Evolutionary conservation across 2,329 filamentous ascomycete genomes (phyloP), one percentile per base, ranked within the genome.

Genomic region (Aplosporella prunicola): DNA sequence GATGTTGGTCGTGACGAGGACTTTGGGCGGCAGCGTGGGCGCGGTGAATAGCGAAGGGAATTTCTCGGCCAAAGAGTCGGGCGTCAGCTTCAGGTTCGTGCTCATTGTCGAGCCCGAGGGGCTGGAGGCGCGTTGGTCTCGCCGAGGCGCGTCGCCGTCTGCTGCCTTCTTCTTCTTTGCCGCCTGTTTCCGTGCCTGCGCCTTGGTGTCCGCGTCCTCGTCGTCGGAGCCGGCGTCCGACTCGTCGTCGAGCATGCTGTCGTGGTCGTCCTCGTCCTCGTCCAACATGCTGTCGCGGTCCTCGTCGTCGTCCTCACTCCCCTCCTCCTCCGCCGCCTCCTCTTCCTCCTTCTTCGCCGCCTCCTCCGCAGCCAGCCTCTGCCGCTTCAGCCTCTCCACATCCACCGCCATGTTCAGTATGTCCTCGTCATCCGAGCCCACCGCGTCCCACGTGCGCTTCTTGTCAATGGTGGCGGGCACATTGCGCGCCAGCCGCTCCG

Each of bases 1-100:
- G 51, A 95, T 71, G 9, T 79, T 83, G 6, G 91, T 96, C 1
- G 91, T 98, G 53, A 98, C 74, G 25, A 98, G 78, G 45, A 96
- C 78, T 62, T 95, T 93, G 35, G 91, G 88, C 20, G 62, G 42
- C 63, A 62, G 39, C 67, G 72, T 32, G 68, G 74, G 22, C 69
- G 52, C 44, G 20, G 74, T 48, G 62, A 77, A 80, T 16, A 79
- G 65, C 5, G 64, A 60, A 3, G 72, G 76, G 51, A 78, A 80
- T 56, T 74, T 76, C 28, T 71, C 64, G 26, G 72, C 67, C 15
- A 80, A 65, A 14, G 71, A 70, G 49, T 78, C 75, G 3, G 76
- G 75, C 0, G 72, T 73, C 9, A 78, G 63, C 44, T 70, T 69
- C 16, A 79, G 60, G 47, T 77, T 76, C 9, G 74, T 78, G 30